Evolutionary conservation across 495 filamentous ascomycete species (phyloP), one percentile per base, ranked within the genome.

Genomic region (Lasiosphaeria hispida): DNA sequence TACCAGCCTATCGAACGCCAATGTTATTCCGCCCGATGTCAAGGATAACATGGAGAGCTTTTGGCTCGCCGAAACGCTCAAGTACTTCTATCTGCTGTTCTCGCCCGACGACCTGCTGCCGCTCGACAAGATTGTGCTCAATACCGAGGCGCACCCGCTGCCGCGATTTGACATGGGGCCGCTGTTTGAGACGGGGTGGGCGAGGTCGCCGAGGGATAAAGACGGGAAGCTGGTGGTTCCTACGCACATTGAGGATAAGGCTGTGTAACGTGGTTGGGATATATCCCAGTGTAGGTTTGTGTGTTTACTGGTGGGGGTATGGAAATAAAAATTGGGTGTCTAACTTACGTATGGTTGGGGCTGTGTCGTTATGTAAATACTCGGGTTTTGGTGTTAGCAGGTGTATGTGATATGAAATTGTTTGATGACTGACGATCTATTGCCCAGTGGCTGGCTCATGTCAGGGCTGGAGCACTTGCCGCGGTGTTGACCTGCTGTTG

Each of bases 61-160:
- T 70, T 96, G 91, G 94, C 86, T 97, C 75, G 92, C 94, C 40
- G 95, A 99, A 75, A 99, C 95, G 37, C 78, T 99, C 39, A 99
- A 99, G 75, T 98, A 97, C 63, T 88, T 98, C 65, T 98, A 96
- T 70, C 82, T 98, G 30, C 80, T 97, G 47, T 98, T 99, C 74
- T 93, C 90, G 18, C 86, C 88, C 7, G 79, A 85, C 49, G 90
- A 96, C 41, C 75, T 97, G 49, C 77, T 97, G 45, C 89, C 92
- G 9, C 77, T 97, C 35, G 87, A 92, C 61, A 80, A 92, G 48
- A 76, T 96, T 36, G 90, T 99, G 19, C 85, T 97, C 62, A 99
- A 97, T 68, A 97, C 95, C 13, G 94, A 97, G 78, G 94, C 91
- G 15, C 94, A 99, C 71, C 85, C 89, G 2, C 80, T 99, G 59